phyloP scores from a whole-genome alignment of 352 stramenopile species.

The Pythium phragmitis region DNA sequence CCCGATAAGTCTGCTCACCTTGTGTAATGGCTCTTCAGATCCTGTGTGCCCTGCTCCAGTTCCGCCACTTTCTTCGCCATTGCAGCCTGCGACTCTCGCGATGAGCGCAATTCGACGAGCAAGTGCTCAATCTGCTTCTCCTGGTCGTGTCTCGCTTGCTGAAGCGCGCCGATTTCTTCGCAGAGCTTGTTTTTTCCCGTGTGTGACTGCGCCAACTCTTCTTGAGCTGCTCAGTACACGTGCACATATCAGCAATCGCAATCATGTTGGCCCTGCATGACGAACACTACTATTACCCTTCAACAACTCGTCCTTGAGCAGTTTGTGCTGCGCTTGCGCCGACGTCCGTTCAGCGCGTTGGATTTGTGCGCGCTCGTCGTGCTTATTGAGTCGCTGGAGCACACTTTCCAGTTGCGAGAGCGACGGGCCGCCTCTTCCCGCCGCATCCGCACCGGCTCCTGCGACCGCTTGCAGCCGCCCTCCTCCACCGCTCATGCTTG shows the following conservation, averaged over 20 bases:
- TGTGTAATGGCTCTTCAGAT: slow-evolving; percentile 61
- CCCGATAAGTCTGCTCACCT: slow-evolving; percentile 24
- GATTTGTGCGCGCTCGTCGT: slow-evolving; percentile 44
- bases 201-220: slow-evolving; percentile 48
- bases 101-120: slow-evolving; percentile 42
- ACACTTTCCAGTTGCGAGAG: slow-evolving; percentile 55
- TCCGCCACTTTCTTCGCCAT: slow-evolving; percentile 47
- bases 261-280: neutral
- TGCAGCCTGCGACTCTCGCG: slow-evolving; percentile 43
- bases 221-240: slow-evolving; percentile 36
- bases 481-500: no score
- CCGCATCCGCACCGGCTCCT: neutral
- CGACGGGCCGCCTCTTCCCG: neutral
- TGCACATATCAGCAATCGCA: neutral
- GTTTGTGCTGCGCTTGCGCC: slow-evolving; percentile 42
- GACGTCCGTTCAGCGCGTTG: slow-evolving; percentile 48
- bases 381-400: slow-evolving; percentile 48
- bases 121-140: slow-evolving; percentile 43
- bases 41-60: slow-evolving; percentile 35
- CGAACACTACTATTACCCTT: slow-evolving; percentile 28
- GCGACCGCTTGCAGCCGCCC: no score
- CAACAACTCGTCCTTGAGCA: slow-evolving; percentile 56
- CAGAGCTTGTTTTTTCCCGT: slow-evolving; percentile 50
- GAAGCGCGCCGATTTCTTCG: slow-evolving; percentile 54
- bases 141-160: slow-evolving; percentile 47